Conservation (phyloP, 148 eudicot species). For the Persicaria tinctoria region DNA sequence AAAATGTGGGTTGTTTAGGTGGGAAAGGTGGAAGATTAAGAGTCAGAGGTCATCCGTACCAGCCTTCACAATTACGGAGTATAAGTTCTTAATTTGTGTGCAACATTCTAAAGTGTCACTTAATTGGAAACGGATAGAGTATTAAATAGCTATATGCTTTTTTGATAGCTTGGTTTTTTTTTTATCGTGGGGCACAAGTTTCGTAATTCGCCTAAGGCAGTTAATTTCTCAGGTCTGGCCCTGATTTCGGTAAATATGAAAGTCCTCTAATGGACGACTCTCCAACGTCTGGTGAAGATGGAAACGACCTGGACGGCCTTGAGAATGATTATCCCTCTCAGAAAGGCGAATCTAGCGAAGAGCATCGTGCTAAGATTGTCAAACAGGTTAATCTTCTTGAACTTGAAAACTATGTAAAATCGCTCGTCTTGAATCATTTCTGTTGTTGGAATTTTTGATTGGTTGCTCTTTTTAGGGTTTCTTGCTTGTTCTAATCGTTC, state of each 20-base stretch:
- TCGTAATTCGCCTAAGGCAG: no score
- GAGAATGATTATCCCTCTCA: conserved; percentile 13
- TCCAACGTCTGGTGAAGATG: conserved; percentile 29
- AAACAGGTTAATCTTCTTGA: conserved; percentile 38
- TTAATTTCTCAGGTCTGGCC: no score
- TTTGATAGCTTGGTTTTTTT: no score
- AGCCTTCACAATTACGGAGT: no score
- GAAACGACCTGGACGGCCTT: neutral
- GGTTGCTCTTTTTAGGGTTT: neutral
- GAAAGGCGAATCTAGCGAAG: conserved; percentile 22
- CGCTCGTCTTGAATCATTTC: neutral
- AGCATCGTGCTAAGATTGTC: conserved; percentile 48
- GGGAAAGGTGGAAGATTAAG: no score
- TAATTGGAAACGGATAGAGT: no score
- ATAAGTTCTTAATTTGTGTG: no score
- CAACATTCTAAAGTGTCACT: no score
- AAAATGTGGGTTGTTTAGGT: no score
- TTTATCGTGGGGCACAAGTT: no score
- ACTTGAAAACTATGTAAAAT: neutral
- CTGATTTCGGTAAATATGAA: conserved; percentile 26
- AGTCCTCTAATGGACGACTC: conserved; percentile 19
- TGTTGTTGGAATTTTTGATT: neutral
- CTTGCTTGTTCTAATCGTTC: neutral
- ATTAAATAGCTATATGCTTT: no score
- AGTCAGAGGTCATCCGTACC: no score